These are phyloP conservation scores for Eutrema yunnanense DNA, from an alignment of 345 rosid genomes.

Conservation along the genomic window DNA sequence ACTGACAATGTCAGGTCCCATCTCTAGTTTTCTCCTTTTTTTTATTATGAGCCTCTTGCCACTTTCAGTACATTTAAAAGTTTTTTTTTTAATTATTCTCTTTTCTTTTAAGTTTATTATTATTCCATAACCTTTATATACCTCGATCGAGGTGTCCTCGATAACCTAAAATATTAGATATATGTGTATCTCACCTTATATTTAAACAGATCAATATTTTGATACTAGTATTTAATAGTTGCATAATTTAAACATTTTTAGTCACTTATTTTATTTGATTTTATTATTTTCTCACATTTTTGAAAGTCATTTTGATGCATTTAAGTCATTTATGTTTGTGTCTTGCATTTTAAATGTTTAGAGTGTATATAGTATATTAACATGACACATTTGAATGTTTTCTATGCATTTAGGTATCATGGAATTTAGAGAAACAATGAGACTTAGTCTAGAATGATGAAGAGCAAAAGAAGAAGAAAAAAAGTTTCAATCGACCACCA, in stretches of 20 bases:
- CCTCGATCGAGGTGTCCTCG: background rate
- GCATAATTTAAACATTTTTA: too few relatives aligned
- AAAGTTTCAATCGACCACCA: too few relatives aligned
- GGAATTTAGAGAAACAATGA: too few relatives aligned
- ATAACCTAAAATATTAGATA: background rate
- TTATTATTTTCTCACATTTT: background rate
- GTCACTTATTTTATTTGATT: too few relatives aligned
- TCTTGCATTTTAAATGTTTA: too few relatives aligned
- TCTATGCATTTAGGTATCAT: too few relatives aligned
- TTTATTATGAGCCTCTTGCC: conserved; percentile 12
- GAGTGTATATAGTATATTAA: too few relatives aligned
- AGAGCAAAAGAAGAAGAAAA: too few relatives aligned
- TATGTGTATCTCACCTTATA: background rate
- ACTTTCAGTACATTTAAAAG: conserved; percentile 7
- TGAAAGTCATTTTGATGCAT: too few relatives aligned
- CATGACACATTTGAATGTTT: too few relatives aligned
- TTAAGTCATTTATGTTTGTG: too few relatives aligned
- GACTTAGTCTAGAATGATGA: too few relatives aligned
- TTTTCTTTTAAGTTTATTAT: background rate
- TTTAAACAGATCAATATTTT: background rate
- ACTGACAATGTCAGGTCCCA: conserved; percentile 25
- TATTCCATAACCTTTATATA: background rate
- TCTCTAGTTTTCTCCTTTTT: conserved; percentile 7
- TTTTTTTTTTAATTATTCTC: background rate
- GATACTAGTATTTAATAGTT: background rate